These are phyloP conservation scores for Coffea eugenioides DNA, from an alignment of 257 asterid genomes.

Conservation along the genomic window DNA sequence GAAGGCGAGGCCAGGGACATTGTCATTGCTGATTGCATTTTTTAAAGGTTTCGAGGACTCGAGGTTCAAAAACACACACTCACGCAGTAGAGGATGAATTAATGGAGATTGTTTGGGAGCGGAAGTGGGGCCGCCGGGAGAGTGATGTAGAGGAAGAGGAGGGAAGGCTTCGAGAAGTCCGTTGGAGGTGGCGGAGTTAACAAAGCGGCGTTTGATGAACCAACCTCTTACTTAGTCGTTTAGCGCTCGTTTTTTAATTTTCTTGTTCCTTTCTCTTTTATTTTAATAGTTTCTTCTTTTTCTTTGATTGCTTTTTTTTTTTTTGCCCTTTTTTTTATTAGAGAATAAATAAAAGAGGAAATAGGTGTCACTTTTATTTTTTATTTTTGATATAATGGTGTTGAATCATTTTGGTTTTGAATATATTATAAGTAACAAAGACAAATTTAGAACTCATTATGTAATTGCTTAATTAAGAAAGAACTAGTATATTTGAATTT, in stretches of 20 bases:
- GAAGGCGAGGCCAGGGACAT: conserved; percentile 56
- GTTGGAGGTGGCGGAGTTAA: conserved; percentile 66
- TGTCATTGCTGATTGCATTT: conserved; percentile 68
- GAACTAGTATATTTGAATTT: too few relatives aligned
- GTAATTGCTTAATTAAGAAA: too few relatives aligned
- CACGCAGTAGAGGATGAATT: conserved; percentile 2
- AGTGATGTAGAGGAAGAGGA: not conserved
- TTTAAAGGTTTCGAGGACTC: too few relatives aligned
- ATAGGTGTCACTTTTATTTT: too few relatives aligned
- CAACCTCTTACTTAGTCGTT: conserved; percentile 17
- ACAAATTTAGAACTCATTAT: too few relatives aligned
- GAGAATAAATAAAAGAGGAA: too few relatives aligned
- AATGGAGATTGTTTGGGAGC: conserved; percentile 9
- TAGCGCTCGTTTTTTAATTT: not conserved
- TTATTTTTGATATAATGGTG: too few relatives aligned
- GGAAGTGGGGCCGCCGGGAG: not conserved
- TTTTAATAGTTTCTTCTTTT: not conserved
- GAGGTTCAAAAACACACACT: not conserved
- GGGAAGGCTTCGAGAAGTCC: conserved; percentile 56
- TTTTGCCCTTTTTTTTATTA: not conserved
- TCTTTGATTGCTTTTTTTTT: too few relatives aligned
- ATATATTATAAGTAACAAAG: too few relatives aligned
- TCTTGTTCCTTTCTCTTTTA: not conserved
- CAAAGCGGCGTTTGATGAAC: conserved; percentile 38
- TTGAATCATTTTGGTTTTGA: too few relatives aligned